Evolutionary conservation across 2,329 filamentous ascomycete genomes (phyloP).

Genomic region (Calonectria pteridis): DNA sequence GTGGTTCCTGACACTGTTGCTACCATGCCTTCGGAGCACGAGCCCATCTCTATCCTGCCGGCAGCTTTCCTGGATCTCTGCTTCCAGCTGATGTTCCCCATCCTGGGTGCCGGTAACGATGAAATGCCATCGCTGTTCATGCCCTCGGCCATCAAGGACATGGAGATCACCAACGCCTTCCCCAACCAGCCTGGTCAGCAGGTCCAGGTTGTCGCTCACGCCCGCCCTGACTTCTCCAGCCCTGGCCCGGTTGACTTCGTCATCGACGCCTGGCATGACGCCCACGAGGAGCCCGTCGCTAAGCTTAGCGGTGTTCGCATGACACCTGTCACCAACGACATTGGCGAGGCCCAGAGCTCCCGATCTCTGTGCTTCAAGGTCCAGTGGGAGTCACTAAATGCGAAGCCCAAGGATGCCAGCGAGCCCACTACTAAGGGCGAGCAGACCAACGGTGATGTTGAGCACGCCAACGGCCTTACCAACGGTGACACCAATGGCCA

Average conservation of each 20-base stretch:
- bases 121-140: conserved; percentile 52
- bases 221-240: conserved; percentile 36
- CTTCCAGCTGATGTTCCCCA: conserved; percentile 55
- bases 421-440: neutral
- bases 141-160: conserved; percentile 48
- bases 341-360: conserved; percentile 30
- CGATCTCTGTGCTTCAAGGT: conserved; percentile 58
- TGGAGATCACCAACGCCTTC: conserved; percentile 44
- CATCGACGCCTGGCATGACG: conserved; percentile 49
- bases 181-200: conserved; percentile 45
- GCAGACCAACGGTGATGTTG: neutral
- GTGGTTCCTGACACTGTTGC: conserved; percentile 57
- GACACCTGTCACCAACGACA: conserved; percentile 56
- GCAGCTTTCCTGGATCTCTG: conserved; percentile 61
- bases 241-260: conserved; percentile 49
- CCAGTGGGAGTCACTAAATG: conserved; percentile 56
- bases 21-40: conserved; percentile 59
- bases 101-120: conserved; percentile 50
- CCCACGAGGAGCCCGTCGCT: conserved; percentile 47
- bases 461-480: neutral
- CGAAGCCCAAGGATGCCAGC: neutral
- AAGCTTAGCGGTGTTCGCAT: conserved; percentile 54
- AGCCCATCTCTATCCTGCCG: conserved; percentile 59
- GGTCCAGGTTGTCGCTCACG: conserved; percentile 45
- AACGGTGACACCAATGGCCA: neutral